phyloP scores from a whole-genome alignment of 768 basidiomycete species.

The Erythrobasidium yunnanense region DNA sequence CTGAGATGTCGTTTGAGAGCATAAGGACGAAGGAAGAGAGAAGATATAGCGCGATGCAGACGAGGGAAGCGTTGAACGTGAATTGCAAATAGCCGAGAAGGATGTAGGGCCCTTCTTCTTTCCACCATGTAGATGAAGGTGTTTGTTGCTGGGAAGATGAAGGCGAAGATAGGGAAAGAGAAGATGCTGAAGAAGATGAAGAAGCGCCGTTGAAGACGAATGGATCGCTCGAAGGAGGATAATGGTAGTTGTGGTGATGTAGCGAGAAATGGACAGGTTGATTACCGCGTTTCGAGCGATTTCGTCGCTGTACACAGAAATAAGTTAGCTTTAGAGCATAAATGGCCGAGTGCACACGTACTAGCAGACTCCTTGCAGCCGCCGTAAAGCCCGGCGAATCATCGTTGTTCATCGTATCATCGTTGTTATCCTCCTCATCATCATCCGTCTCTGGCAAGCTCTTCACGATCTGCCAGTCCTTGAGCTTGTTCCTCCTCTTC shows the following conservation, averaged over 20 bases:
- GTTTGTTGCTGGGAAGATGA: background rate
- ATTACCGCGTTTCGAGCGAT: conserved; percentile 7
- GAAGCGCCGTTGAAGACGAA: background rate
- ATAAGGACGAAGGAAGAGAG: conserved; percentile 71
- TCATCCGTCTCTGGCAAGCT: background rate
- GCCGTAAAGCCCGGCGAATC: background rate
- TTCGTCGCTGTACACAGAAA: background rate
- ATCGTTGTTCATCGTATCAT: background rate
- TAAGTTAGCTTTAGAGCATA: background rate
- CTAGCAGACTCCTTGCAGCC: background rate
- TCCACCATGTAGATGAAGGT: conserved; percentile 1
- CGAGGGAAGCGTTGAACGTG: conserved; percentile 78
- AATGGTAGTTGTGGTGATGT: conserved; percentile 24
- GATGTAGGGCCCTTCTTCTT: conserved; percentile 8
- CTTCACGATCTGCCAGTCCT: conserved; percentile 11
- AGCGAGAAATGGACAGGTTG: conserved; percentile 14
- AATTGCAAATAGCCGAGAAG: conserved; percentile 68
- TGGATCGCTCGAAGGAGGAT: background rate
- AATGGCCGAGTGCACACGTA: too few relatives aligned
- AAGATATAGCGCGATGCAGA: conserved; percentile 69
- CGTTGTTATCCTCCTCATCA: background rate
- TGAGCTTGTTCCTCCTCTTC: conserved; percentile 13
- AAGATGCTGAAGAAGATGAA: background rate
- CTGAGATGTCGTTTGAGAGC: conserved; percentile 77
- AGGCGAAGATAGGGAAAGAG: background rate